These are phyloP conservation scores for Colletotrichum cereale DNA, from an alignment of 2,329 filamentous ascomycete genomes.

Conservation along the genomic window DNA sequence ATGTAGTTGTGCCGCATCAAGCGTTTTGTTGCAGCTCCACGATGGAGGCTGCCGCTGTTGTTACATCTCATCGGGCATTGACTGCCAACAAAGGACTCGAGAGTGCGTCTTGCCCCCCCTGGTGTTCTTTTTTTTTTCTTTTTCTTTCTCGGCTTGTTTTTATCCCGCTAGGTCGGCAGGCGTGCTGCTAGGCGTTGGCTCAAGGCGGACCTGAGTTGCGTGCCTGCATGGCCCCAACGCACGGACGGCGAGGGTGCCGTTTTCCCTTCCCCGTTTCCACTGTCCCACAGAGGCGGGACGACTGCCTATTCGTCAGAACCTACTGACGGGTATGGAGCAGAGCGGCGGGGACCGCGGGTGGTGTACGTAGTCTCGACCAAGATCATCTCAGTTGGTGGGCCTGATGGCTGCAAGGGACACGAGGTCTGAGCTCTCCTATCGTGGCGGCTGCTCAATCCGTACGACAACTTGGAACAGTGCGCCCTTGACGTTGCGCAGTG, in stretches of 20 bases:
- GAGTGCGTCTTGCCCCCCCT: slow-evolving; percentile 17
- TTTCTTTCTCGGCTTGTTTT: not conserved
- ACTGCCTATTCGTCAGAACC: slow-evolving; percentile 33
- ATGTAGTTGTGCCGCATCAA: not conserved
- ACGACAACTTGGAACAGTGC: not conserved
- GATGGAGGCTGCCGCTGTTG: not conserved
- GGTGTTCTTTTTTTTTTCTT: slow-evolving; percentile 17
- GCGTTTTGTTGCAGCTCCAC: not conserved
- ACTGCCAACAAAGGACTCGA: slow-evolving; percentile 14
- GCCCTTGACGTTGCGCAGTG: not conserved
- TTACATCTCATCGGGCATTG: slow-evolving; percentile 11
- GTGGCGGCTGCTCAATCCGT: slow-evolving; percentile 3
- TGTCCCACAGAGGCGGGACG: slow-evolving; percentile 38
- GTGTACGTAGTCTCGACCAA: slow-evolving; percentile 15
- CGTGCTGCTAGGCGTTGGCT: slow-evolving; percentile 20
- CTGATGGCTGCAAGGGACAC: slow-evolving; percentile 8
- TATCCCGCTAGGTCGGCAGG: not conserved
- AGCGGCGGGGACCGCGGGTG: slow-evolving; percentile 19
- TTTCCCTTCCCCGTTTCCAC: slow-evolving; percentile 31
- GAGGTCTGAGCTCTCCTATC: slow-evolving; percentile 4
- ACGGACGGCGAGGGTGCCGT: slow-evolving; percentile 36
- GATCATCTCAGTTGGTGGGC: not conserved
- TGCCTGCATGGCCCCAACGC: slow-evolving; percentile 38
- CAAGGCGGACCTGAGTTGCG: slow-evolving; percentile 26
- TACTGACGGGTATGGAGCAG: not conserved